Evolutionary conservation across 2,329 filamentous ascomycete species (phyloP).

Genomic region (Ophiocordyceps unilateralis): DNA sequence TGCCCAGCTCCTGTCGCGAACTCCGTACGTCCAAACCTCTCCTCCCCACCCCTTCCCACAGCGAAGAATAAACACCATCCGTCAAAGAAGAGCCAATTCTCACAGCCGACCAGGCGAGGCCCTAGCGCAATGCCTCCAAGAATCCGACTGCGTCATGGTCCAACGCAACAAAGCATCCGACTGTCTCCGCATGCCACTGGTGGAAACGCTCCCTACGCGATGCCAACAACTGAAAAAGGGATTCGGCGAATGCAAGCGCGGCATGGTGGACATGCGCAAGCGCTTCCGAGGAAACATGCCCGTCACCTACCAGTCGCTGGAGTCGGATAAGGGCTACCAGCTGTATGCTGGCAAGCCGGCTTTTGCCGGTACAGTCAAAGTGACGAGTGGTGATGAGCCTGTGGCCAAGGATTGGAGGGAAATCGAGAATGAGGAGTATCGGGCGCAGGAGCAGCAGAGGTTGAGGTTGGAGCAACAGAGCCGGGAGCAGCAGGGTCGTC

Average conservation of each 20-base stretch:
- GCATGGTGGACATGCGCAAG: conserved; percentile 97
- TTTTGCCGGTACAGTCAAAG: conserved; percentile 44
- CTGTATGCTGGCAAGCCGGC: conserved; percentile 65
- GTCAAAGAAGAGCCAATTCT: background rate
- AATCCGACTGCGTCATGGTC: conserved; percentile 92
- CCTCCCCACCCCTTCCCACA: background rate
- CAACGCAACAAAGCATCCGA: conserved; percentile 74
- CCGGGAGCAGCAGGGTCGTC: background rate
- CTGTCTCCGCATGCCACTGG: conserved; percentile 69
- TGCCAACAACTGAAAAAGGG: conserved; percentile 90
- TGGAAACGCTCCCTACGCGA: conserved; percentile 64
- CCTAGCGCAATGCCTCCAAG: conserved; percentile 83
- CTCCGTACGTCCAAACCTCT: conserved; percentile 48
- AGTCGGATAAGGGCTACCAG: conserved; percentile 45
- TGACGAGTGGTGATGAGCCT: conserved; percentile 50
- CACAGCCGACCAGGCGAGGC: conserved; percentile 35
- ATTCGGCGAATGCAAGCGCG: conserved; percentile 88
- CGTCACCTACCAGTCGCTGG: conserved; percentile 43
- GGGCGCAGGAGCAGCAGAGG: conserved; percentile 15
- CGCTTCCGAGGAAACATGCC: conserved; percentile 90
- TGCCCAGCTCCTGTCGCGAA: conserved; percentile 95
- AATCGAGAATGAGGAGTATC: conserved; percentile 44
- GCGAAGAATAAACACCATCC: background rate
- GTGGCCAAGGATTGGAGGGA: conserved; percentile 45
- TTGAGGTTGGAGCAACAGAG: conserved; percentile 7